phyloP scores from a whole-genome alignment of 345 rosid species.

The Hibiscus syriacus region DNA sequence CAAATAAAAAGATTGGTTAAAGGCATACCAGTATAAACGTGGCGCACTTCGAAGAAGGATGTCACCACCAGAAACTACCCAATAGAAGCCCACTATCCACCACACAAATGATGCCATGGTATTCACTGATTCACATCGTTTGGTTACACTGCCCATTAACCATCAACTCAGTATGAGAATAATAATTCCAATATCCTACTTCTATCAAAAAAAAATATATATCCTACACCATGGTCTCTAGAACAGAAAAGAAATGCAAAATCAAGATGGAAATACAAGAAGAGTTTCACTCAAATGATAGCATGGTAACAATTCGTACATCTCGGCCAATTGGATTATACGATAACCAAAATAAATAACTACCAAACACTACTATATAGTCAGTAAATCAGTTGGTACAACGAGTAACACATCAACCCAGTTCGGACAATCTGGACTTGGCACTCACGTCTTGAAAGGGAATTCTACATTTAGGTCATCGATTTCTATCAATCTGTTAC shows the following conservation, averaged over 20 bases:
- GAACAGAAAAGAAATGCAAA: background rate
- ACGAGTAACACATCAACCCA: background rate
- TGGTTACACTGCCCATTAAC: slow-evolving; percentile 41
- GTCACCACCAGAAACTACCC: slow-evolving; percentile 89
- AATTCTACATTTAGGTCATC: background rate
- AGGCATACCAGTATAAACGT: slow-evolving; percentile 72
- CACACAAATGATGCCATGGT: slow-evolving; percentile 86
- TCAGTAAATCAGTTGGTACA: background rate
- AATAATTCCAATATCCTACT: slow-evolving; percentile 1
- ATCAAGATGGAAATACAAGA: background rate
- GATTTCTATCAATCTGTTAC: background rate
- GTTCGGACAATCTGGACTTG: background rate
- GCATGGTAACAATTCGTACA: background rate
- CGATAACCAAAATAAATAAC: background rate
- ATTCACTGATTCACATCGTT: slow-evolving; percentile 81
- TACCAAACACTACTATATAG: background rate
- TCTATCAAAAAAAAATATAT: too few species aligned
- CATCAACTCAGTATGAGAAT: slow-evolving; percentile 10
- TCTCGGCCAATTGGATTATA: background rate
- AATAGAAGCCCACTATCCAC: slow-evolving; percentile 98
- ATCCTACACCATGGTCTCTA: background rate
- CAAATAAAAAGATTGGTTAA: background rate
- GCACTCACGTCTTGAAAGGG: background rate
- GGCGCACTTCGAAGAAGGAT: slow-evolving; percentile 61
- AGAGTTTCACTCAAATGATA: background rate